Evolutionary conservation across 225 moss, liverwort and hornwort genomes (phyloP), one percentile per base, ranked within the genome.

Genomic region (Pleurozium schreberi): DNA sequence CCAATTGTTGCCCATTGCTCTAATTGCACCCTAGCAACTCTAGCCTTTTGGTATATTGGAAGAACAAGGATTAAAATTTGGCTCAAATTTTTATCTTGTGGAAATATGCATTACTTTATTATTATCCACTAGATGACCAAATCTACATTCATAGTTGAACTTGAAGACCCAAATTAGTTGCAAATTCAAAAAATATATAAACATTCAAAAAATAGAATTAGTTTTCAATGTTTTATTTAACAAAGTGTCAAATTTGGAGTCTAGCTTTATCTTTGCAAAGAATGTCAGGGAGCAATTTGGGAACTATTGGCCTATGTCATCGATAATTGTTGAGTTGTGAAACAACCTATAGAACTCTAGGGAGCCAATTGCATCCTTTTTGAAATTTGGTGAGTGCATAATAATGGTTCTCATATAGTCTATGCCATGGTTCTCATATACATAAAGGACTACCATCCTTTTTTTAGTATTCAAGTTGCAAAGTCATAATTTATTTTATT

Each of bases 1-100:
- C 2, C 4, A 0, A 7, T 13, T 25, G 23, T 25, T 38, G 53
- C 6, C 0, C 0, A 0, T 13, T 7, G 3, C 5, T 10, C 34
- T 77, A 34, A 36, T 77, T 77, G 11, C 11, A 47, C 4, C 20
- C 12, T 12, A 75, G 31, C 0, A 0, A 1, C 6, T 77, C 10
- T 25, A 77, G 10, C 20, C 14, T 10, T 14, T 18, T 5, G 10
- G 18, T 55, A 55, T 21, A 14, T 2, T 53, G 0, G 3, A 38
- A 38, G 0, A 16, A 17, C 3, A 38, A 36, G 3, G 5, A 1
- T 49, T 5, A 2, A 18, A 47, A 47, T 47, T 38, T 16, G 53
- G 6, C 0, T 26, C 20, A 78, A 26, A 25, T 17, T 55, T 53
- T 55, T 17, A n/a, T 2, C 7, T 26, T 25, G 2, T 16, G 0